phyloP scores from a whole-genome alignment of 2,329 filamentous ascomycete genomes.

The Keithomyces neogunnii region DNA sequence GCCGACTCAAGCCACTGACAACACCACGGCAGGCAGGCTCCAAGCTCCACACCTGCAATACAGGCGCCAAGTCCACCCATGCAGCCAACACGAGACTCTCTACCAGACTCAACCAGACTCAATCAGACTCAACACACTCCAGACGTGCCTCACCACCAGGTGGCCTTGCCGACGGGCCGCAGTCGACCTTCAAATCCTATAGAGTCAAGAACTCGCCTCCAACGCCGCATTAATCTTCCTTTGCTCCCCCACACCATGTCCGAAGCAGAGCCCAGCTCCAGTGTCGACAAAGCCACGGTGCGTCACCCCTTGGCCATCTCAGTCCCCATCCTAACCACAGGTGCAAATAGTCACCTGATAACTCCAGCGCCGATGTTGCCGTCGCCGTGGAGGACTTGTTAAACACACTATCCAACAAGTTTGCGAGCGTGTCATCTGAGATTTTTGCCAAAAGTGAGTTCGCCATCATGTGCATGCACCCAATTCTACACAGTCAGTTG shows the following conservation, averaged over 20 bases:
- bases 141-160: too few species aligned
- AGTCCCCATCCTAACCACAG: neutral
- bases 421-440: conserved; percentile 75
- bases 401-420: conserved; percentile 77
- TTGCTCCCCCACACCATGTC: conserved; percentile 21
- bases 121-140: too few species aligned
- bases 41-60: too few species aligned
- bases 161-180: too few species aligned
- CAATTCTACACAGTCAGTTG: neutral
- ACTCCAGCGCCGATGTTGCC: conserved; percentile 56
- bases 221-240: neutral
- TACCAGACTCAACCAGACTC: too few species aligned
- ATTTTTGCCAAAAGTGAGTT: conserved; percentile 78
- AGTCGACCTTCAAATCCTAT: too few species aligned
- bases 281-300: conserved; percentile 26
- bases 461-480: neutral
- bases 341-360: conserved; percentile 25
- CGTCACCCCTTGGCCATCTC: conserved; percentile 10
- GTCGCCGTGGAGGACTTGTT: conserved; percentile 80
- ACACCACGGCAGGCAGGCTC: too few species aligned
- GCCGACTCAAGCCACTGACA: too few species aligned
- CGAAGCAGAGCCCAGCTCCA: conserved; percentile 27
- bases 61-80: too few species aligned
- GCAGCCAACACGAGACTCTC: too few species aligned
- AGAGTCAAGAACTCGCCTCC: too few species aligned